Evolutionary conservation across 371 early-diverging fungal genomes (phyloP).

Genomic region (Rhizopus stolonifer): DNA sequence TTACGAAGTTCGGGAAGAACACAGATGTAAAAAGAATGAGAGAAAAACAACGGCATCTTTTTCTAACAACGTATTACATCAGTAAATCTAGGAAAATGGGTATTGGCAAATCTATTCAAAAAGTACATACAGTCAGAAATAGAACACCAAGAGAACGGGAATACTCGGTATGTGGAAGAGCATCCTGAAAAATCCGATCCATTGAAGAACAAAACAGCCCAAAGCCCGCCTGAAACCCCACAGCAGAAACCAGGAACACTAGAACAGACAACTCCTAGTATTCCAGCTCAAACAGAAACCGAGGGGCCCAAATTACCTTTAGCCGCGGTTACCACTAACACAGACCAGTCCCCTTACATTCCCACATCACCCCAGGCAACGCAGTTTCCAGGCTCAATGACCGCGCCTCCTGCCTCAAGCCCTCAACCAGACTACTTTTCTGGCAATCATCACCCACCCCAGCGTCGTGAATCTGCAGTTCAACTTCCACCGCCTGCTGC

Average conservation of each 20-base stretch:
- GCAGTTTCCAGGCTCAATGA: conserved; percentile 38
- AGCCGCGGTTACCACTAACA: conserved; percentile 28
- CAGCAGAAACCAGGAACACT: not conserved
- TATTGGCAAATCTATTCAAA: conserved; percentile 70
- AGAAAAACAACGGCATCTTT: not conserved
- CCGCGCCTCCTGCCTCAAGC: conserved; percentile 41
- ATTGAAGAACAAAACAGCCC: conserved; percentile 1
- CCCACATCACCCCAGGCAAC: conserved; percentile 9
- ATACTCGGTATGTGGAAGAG: conserved; percentile 7
- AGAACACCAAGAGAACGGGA: conserved; percentile 16
- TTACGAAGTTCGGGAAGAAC: conserved; percentile 65
- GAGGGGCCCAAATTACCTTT: conserved; percentile 24
- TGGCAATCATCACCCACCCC: conserved; percentile 32
- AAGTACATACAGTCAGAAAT: conserved; percentile 51
- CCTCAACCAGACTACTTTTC: conserved; percentile 50
- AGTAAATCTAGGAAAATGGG: conserved; percentile 88
- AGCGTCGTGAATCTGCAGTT: conserved; percentile 24
- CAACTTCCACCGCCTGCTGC: conserved; percentile 44
- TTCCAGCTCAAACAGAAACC: conserved; percentile 4
- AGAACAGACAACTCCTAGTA: conserved; percentile 3
- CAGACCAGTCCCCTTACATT: conserved; percentile 19
- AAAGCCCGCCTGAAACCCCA: conserved; percentile 2
- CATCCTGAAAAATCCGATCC: conserved; percentile 16
- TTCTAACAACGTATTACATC: not conserved
- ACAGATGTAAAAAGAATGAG: conserved; percentile 64